A percentile compares a stretch with the other conserved stretches of the same genome.
These are phyloP conservation scores for Xylaria sp. DNA, from an alignment of 2,329 filamentous ascomycete species.

Conservation along the genomic window DNA sequence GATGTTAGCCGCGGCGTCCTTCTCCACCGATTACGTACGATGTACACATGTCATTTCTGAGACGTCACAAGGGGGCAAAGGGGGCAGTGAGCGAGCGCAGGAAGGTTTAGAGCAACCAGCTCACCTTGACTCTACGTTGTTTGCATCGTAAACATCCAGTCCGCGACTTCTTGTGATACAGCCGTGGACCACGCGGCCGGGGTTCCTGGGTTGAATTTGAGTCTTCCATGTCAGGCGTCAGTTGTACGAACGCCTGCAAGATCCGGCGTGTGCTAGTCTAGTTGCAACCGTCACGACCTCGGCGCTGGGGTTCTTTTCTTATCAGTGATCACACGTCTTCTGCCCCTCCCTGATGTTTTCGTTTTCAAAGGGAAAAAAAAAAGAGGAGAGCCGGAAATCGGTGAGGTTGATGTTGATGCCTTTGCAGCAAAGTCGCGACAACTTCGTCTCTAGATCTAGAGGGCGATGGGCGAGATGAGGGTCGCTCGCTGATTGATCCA, in stretches of 20 bases:
- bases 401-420: neutral
- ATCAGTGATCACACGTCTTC: neutral
- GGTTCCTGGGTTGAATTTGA: constrained; percentile 35
- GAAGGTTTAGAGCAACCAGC: constrained; percentile 15
- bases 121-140: constrained; percentile 49
- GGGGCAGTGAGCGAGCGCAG: constrained; percentile 3
- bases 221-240: constrained; percentile 37
- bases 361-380: neutral
- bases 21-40: constrained; percentile 6
- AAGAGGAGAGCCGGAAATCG: neutral
- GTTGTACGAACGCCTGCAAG: constrained; percentile 29
- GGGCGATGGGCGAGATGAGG: constrained; percentile 2
- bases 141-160: constrained; percentile 49
- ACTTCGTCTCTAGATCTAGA: constrained; percentile 3
- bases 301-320: neutral
- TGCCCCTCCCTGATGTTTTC: neutral
- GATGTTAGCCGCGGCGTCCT: constrained; percentile 17
- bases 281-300: constrained; percentile 28
- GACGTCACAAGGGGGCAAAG: neutral
- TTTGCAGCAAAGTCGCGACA: constrained; percentile 1
- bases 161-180: constrained; percentile 52
- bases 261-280: constrained; percentile 29
- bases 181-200: constrained; percentile 47
- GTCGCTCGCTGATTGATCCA: constrained; percentile 22
- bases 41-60: neutral